Conservation (phyloP, 768 basidiomycete species). For the Hortiboletus campestris region DNA sequence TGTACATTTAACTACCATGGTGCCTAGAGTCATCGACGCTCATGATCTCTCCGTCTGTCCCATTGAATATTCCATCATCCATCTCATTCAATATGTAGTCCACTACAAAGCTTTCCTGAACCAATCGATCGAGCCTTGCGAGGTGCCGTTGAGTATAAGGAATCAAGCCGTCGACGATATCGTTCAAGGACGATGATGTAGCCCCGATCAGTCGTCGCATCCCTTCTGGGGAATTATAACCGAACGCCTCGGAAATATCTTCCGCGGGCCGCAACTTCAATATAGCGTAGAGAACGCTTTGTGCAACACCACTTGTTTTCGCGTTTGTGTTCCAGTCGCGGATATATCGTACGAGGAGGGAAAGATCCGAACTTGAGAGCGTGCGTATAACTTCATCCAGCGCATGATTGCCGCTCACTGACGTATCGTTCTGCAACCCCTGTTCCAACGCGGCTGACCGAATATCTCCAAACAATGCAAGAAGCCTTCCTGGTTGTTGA, state of each 20-base stretch:
- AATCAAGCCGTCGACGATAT: constrained; percentile 80
- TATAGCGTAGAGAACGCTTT: constrained; percentile 77
- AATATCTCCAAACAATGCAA: constrained; percentile 74
- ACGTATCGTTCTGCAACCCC: constrained; percentile 12
- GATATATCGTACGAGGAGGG: constrained; percentile 75
- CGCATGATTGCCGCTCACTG: constrained; percentile 64
- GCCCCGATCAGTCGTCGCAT: constrained; percentile 17
- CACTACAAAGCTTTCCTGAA: constrained; percentile 94
- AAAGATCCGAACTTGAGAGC: constrained; percentile 70
- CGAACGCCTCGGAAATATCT: constrained; percentile 69
- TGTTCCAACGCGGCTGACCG: constrained; percentile 30
- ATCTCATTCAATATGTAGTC: constrained; percentile 88
- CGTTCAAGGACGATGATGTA: constrained; percentile 46
- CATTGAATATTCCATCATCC: constrained; percentile 74
- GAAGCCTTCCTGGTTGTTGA: constrained; percentile 87
- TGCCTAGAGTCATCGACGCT: constrained; percentile 33
- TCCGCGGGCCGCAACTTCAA: constrained; percentile 74
- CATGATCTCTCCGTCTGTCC: constrained; percentile 44
- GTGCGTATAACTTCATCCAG: constrained; percentile 83
- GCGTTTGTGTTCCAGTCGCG: constrained; percentile 95
- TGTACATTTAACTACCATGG: constrained; percentile 17
- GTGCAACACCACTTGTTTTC: constrained; percentile 83
- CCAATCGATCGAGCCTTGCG: constrained; percentile 74
- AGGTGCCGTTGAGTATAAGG: constrained; percentile 96
- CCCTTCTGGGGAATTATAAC: constrained; percentile 17